Base-by-base conservation (phyloP, 1,284 basidiomycete genomes). In the Trametes pubescens region DNA sequence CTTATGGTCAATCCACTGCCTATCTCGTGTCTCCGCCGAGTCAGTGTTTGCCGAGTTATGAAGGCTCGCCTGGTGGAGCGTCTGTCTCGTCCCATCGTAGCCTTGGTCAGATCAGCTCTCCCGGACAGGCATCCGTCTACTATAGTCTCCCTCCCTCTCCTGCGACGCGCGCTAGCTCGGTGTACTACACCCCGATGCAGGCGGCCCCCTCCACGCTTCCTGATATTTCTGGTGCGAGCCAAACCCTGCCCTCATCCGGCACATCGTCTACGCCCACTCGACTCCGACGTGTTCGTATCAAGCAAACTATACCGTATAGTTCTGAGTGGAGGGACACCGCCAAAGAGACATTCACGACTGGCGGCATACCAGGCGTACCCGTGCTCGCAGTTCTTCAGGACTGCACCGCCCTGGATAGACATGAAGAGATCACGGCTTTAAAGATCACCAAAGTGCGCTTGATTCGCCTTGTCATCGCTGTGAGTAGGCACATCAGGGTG, bases 391-490 rank as follows among this genome's bases (percentile, higher is more conserved):
- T 67, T 13, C 53, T 71, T 14, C 59, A 65, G 21, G 58, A 55
- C 13, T 22, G 46, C n/a, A 61, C 53, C 7, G 35, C 32, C 13
- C 34, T 66, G 16, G 69, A 71, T 24, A 37, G 57, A 4, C 51
- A 52, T 46, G 54, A 51, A n/a, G 68, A 69, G 8, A 64, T 57
- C 22, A 32, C 29, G 29, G 68, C 71, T 3, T 58, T 71, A 2
- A 65, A 61, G 18, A 26, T 24, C 1, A 69, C 65, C 0, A 65
- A 67, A 6, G 61, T 62, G 18, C 69, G 71, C 21, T 67, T 68
- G 43, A 65, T 72, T 44, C 69, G 58, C 24, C 46, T 71, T 0
- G 60, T 67, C 14, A 56, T 72, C 11, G 59, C 57, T 21, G 71
- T 72, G 58, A 53, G 71, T 55, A 18, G 22, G 5, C 11, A n/a